Evolutionary conservation across 306 rosid genomes (phyloP).

Genomic region (Pyrus pyrifolia): DNA sequence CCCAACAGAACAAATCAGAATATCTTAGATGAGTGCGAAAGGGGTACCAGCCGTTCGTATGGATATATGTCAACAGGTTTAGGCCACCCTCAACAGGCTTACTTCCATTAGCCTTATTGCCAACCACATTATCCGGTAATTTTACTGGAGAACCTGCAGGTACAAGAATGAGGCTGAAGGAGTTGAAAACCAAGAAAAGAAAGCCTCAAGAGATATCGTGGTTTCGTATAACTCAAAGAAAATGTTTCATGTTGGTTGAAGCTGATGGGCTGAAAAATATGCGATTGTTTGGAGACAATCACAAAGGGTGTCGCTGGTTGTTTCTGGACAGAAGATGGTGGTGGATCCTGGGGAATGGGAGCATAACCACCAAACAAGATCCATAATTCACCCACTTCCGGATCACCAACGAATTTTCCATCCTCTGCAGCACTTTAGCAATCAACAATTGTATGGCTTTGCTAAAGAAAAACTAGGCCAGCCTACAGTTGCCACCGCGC

Average conservation of each 20-base stretch:
- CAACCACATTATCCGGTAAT: conserved; percentile 24
- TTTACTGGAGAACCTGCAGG: conserved; percentile 34
- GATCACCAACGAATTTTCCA: conserved; percentile 93
- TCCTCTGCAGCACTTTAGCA: conserved; percentile 62
- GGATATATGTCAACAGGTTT: conserved; percentile 33
- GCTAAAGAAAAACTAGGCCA: conserved; percentile 20
- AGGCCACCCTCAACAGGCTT: conserved; percentile 19
- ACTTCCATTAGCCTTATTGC: conserved; percentile 28
- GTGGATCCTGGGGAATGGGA: conserved; percentile 75
- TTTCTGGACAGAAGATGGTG: conserved; percentile 41
- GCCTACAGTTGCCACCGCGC: conserved; percentile 89
- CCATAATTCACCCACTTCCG: conserved; percentile 96
- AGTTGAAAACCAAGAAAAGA: neutral
- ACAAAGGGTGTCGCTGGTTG: conserved; percentile 29
- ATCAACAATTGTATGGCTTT: conserved; percentile 16
- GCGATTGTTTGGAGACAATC: conserved; percentile 33
- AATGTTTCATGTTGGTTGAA: conserved; percentile 39
- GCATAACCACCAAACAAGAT: conserved; percentile 96
- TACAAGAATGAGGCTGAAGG: neutral
- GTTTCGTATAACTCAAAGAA: conserved; percentile 15
- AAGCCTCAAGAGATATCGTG: neutral
- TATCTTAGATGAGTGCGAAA: neutral
- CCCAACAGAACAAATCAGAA: neutral
- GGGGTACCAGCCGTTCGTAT: conserved; percentile 60
- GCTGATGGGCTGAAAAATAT: conserved; percentile 30